Conservation (phyloP, 768 basidiomycete species). For the Xerocomellus chrysenteron region DNA sequence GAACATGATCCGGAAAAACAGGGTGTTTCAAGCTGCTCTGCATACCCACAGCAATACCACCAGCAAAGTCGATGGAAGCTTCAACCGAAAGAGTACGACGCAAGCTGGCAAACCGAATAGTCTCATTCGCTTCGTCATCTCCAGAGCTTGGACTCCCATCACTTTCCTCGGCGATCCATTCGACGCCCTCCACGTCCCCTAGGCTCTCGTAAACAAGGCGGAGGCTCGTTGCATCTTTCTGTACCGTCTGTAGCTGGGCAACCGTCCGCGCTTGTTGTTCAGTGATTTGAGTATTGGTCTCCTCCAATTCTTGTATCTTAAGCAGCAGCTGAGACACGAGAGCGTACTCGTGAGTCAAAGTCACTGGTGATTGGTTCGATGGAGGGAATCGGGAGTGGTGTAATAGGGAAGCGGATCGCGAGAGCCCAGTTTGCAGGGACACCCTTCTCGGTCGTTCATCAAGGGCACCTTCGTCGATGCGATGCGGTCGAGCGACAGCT, state of each 20-base stretch:
- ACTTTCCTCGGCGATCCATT: constrained; percentile 45
- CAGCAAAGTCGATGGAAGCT: constrained; percentile 19
- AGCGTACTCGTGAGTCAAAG: constrained; percentile 40
- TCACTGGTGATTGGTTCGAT: constrained; percentile 13
- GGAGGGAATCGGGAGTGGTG: constrained; percentile 15
- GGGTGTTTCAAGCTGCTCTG: constrained; percentile 26
- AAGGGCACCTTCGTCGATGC: constrained; percentile 5
- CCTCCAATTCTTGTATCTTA: constrained; percentile 78
- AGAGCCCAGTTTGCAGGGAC: constrained; percentile 18
- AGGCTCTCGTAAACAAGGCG: constrained; percentile 68
- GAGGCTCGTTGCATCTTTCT: constrained; percentile 71
- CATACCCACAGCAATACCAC: constrained; percentile 21
- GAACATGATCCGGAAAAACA: constrained; percentile 15
- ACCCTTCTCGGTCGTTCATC: constrained; percentile 19
- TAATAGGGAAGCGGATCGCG: constrained; percentile 28
- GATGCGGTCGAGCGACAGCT: constrained; percentile 13
- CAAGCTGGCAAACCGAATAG: constrained; percentile 32
- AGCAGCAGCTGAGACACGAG: constrained; percentile 69
- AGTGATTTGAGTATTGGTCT: constrained; percentile 65
- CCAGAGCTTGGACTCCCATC: constrained; percentile 28
- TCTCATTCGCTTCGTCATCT: constrained; percentile 31
- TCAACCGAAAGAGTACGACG: constrained; percentile 27
- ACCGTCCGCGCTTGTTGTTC: constrained; percentile 63
- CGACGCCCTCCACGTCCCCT: constrained; percentile 47
- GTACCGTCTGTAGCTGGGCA: constrained; percentile 62